These are phyloP conservation scores for Dissophora ornata DNA, from an alignment of 192 early-diverging fungal species.

Conservation along the genomic window DNA sequence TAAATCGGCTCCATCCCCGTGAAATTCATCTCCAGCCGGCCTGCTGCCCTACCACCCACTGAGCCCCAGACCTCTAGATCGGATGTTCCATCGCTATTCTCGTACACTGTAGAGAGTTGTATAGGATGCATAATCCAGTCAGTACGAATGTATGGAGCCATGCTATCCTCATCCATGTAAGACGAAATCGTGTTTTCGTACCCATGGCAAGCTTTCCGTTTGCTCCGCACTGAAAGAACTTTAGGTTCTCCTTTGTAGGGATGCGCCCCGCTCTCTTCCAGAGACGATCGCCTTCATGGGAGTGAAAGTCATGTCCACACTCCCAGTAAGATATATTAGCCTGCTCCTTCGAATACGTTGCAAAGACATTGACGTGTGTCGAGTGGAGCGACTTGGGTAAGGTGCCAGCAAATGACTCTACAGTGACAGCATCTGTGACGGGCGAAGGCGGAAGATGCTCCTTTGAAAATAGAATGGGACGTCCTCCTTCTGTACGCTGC, in stretches of 20 bases:
- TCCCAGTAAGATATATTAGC: constrained; percentile 56
- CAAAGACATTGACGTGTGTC: constrained; percentile 53
- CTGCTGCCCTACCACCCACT: constrained; percentile 43
- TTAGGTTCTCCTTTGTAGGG: constrained; percentile 14
- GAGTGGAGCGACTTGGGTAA: constrained; percentile 49
- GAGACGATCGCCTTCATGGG: constrained; percentile 13
- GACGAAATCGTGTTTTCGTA: too few species aligned
- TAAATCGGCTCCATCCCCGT: constrained; percentile 54
- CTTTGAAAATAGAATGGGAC: constrained; percentile 39
- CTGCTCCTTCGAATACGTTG: constrained; percentile 52
- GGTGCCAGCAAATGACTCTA: constrained; percentile 48
- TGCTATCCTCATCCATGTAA: too few species aligned
- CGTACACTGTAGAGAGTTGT: constrained; percentile 24
- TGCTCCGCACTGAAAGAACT: constrained; percentile 56
- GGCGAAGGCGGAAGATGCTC: constrained; percentile 33
- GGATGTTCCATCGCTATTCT: constrained; percentile 14
- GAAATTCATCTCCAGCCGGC: constrained; percentile 23
- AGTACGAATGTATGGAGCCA: background rate
- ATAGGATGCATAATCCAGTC: too few species aligned
- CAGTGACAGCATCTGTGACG: constrained; percentile 27
- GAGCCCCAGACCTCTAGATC: constrained; percentile 52
- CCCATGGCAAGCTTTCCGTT: constrained; percentile 56
- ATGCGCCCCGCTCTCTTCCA: constrained; percentile 38
- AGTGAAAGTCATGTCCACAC: constrained; percentile 34
- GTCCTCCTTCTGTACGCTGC: constrained; percentile 35